Evolutionary conservation across 768 basidiomycete genomes (phyloP).

Genomic region (Rhodosporidiobolus odoratus): DNA sequence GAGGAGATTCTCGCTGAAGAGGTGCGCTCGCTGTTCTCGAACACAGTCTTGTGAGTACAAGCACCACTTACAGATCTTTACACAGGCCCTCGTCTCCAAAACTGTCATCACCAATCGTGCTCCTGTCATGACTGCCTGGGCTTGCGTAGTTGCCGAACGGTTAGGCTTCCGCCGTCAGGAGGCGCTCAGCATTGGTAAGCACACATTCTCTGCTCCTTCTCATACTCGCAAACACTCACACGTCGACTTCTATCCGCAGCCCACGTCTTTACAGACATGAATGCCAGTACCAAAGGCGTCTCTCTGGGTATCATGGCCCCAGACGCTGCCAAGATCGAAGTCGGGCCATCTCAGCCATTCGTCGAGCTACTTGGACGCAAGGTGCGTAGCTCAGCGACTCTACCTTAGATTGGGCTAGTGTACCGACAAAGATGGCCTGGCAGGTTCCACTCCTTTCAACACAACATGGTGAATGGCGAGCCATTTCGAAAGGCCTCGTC

Average conservation of each 20-base stretch:
- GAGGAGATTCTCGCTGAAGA: conserved; percentile 67
- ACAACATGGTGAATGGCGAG: conserved; percentile 69
- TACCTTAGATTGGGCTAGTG: neutral
- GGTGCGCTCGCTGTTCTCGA: conserved; percentile 47
- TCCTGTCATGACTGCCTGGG: conserved; percentile 92
- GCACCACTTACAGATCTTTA: neutral
- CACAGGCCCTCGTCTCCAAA: conserved; percentile 59
- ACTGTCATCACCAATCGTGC: conserved; percentile 76
- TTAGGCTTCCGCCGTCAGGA: conserved; percentile 83
- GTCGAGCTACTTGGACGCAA: conserved; percentile 68
- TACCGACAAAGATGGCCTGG: conserved; percentile 39
- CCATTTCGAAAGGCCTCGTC: conserved; percentile 65
- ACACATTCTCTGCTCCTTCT: neutral
- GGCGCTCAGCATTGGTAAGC: conserved; percentile 78
- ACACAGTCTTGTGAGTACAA: neutral
- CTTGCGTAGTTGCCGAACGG: conserved; percentile 73
- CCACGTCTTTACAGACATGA: conserved; percentile 88
- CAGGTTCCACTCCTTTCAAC: conserved; percentile 70
- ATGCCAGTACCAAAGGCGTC: conserved; percentile 76
- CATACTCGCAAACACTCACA: neutral
- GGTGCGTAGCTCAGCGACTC: conserved; percentile 50
- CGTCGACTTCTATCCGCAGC: conserved; percentile 55
- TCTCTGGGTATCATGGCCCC: conserved; percentile 62
- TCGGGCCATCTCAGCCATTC: conserved; percentile 70
- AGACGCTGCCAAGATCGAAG: conserved; percentile 50